Conservation (phyloP, 2,329 filamentous ascomycete genomes). For the Diatrype stigma region DNA sequence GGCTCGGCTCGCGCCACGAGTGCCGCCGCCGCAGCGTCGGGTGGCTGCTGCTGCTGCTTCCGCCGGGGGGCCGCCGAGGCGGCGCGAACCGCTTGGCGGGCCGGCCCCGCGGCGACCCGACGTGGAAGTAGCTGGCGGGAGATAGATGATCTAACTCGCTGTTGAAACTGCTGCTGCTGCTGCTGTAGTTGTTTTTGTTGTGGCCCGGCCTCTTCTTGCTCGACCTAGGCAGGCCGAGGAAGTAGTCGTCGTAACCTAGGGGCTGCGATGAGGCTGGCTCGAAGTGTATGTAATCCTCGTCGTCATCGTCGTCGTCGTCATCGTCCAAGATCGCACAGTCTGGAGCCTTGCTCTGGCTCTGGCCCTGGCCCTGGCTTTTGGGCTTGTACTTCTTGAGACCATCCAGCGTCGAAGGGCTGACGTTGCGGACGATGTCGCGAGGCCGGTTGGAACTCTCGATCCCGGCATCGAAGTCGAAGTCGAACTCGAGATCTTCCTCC, state of each 20-base stretch:
- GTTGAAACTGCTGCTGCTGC: constrained; percentile 20
- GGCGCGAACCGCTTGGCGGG: constrained; percentile 26
- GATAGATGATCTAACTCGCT: constrained; percentile 29
- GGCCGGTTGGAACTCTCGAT: constrained; percentile 49
- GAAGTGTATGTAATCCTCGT: constrained; percentile 48
- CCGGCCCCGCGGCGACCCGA: constrained; percentile 24
- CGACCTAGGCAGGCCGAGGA: constrained; percentile 33
- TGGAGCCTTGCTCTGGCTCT: constrained; percentile 32
- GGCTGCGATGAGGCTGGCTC: constrained; percentile 37
- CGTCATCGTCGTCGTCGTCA: constrained; percentile 41
- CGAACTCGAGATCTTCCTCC: constrained; percentile 40
- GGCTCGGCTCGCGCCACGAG: constrained; percentile 55
- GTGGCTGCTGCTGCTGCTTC: constrained; percentile 20
- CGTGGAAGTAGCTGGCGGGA: constrained; percentile 28
- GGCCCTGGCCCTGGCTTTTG: too few species aligned
- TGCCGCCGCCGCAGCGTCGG: constrained; percentile 37
- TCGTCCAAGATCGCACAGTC: constrained; percentile 39
- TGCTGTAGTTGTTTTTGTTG: constrained; percentile 27
- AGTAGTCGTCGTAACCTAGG: constrained; percentile 39
- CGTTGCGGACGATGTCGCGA: constrained; percentile 45
- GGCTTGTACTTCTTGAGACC: constrained; percentile 43
- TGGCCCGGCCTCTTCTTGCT: constrained; percentile 7
- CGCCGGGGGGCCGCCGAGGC: constrained; percentile 28
- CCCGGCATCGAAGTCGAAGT: constrained; percentile 51
- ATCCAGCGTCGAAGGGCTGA: constrained; percentile 53